These are phyloP conservation scores for Gastrolobium villosum DNA, from an alignment of 306 rosid species.

Conservation along the genomic window DNA sequence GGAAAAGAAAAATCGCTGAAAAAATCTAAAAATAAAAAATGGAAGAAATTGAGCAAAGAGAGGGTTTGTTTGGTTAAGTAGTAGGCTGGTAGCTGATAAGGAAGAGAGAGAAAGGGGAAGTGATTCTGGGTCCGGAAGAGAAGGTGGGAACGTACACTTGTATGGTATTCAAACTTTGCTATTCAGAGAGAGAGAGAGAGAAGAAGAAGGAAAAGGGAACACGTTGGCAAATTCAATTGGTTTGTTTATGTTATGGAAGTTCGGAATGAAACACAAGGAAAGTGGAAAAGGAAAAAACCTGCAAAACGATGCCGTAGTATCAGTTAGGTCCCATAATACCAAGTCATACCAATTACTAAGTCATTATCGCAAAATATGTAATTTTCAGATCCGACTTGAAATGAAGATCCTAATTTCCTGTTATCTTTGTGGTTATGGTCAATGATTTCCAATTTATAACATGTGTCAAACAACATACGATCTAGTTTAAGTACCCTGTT, in stretches of 20 bases:
- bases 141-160: conserved; percentile 59
- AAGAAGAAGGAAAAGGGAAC: background rate
- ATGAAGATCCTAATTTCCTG: too few relatives aligned
- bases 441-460: too few relatives aligned
- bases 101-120: conserved; percentile 11
- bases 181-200: conserved; percentile 34
- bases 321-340: too few relatives aligned
- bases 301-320: too few relatives aligned
- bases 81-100: background rate
- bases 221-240: background rate
- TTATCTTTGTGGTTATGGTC: too few relatives aligned
- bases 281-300: background rate
- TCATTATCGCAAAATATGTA: too few relatives aligned
- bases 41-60: background rate
- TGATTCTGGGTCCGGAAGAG: conserved; percentile 33
- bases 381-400: too few relatives aligned
- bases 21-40: background rate
- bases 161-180: conserved; percentile 35
- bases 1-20: background rate
- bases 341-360: too few relatives aligned
- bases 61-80: background rate
- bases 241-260: background rate
- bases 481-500: too few relatives aligned
- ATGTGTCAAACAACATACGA: too few relatives aligned
- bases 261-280: background rate